phyloP scores from a whole-genome alignment of 2,329 filamentous ascomycete genomes.

The Emydomyces testavorans region DNA sequence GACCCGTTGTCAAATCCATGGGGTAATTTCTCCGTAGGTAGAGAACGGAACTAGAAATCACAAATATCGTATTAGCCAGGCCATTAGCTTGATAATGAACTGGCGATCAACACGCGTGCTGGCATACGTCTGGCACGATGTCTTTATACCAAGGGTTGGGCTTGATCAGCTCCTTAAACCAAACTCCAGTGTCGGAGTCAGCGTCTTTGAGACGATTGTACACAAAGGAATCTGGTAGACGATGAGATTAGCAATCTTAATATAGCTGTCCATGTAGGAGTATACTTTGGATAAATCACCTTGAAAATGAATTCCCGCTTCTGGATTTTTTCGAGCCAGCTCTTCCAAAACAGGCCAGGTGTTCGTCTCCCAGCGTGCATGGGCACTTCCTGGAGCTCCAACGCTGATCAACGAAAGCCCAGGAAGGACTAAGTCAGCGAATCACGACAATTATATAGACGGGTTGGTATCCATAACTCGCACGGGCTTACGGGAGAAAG shows the following conservation, averaged over 20 bases:
- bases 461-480: slow-evolving; percentile 26
- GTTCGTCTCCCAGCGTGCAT: slow-evolving; percentile 46
- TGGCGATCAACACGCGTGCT: no score
- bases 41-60: slow-evolving; percentile 45
- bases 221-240: slow-evolving; percentile 30
- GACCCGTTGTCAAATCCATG: slow-evolving; percentile 58
- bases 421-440: neutral
- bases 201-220: slow-evolving; percentile 56
- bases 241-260: neutral
- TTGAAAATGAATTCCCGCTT: slow-evolving; percentile 72
- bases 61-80: neutral
- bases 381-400: slow-evolving; percentile 29
- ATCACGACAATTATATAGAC: neutral
- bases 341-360: slow-evolving; percentile 54
- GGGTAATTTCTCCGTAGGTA: slow-evolving; percentile 48
- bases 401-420: slow-evolving; percentile 22
- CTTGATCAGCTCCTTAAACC: slow-evolving; percentile 56
- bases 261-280: neutral
- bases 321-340: slow-evolving; percentile 53
- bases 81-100: no score
- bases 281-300: slow-evolving; percentile 32
- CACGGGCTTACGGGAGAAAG: slow-evolving; percentile 63
- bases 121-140: slow-evolving; percentile 54
- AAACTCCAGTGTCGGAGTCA: slow-evolving; percentile 41
- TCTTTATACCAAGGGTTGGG: slow-evolving; percentile 62